Base-by-base conservation (phyloP, 208 protist genomes). In the Acanthamoeba culbertsoni region DNA sequence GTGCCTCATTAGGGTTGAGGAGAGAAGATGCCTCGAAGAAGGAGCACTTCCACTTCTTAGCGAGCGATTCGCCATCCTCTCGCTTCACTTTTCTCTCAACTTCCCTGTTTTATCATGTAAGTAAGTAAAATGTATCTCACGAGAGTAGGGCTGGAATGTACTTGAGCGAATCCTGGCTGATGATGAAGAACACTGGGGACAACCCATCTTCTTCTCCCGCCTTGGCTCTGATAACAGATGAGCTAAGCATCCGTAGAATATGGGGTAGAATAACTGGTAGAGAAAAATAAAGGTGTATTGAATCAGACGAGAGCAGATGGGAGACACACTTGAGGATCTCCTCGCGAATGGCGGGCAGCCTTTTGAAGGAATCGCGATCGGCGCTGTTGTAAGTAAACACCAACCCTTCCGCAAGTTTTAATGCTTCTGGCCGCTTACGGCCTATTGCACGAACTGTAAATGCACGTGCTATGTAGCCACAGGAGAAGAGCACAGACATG, bases 11-110 rank as follows among this genome's bases (percentile, higher is more conserved):
- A n/a, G 40, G 65, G 65, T 48, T 77, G 65, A 37, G 40, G 20
- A 77, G 65, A 12, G 65, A 37, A 43, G 65, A 77, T 37, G 45
- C 65, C 40, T 77, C 65, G 40, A 77, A 77, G 65, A 48, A 77
- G 65, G 65, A 77, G 40, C 65, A 77, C 65, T 77, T 77, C 65
- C 65, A 77, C 65, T 77, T 77, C 40, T 77, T 77, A 18, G 65
- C 65, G 31, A 77, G n/a, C 65, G 65, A 40, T 46, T 77, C 65
- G 14, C 35, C 65, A 0, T 77, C 65, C 8, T 77, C 65, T 28
- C 65, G 65, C 31, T 77, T 77, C 65, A 77, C 65, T 37, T 77
- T 77, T 0, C 65, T 28, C 18, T 43, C 65, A 77, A 77, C 40
- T 37, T 77, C 65, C 16, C 59, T 68, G 59, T n/a, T n/a, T n/a